phyloP scores from a whole-genome alignment of 208 protist genomes.

The Trypanosoma platydactyli region DNA sequence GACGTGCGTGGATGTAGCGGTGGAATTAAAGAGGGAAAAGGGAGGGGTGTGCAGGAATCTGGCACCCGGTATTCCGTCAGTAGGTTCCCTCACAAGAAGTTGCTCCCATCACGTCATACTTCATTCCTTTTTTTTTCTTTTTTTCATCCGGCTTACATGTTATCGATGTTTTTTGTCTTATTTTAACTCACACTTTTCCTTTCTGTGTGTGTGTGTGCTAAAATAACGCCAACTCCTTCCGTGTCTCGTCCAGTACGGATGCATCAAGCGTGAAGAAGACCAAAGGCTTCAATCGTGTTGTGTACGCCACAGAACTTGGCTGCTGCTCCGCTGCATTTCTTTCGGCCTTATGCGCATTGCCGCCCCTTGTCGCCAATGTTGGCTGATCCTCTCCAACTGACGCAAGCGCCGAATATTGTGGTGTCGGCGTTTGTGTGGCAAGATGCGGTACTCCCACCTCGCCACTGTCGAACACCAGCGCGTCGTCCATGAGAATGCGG shows the following conservation, averaged over 20 bases:
- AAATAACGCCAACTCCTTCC: neutral
- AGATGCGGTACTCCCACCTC: constrained; percentile 34
- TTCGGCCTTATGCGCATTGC: neutral
- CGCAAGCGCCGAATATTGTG: neutral
- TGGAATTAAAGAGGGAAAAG: no score
- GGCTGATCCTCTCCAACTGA: neutral
- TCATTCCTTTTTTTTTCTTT: neutral
- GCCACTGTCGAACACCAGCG: constrained; percentile 60
- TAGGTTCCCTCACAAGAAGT: neutral
- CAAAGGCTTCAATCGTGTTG: constrained; percentile 36
- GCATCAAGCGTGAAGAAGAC: constrained; percentile 63
- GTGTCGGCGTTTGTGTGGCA: neutral
- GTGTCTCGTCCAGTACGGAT: constrained; percentile 35
- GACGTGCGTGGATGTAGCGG: no score
- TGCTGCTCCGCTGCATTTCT: no score
- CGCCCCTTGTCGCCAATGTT: neutral
- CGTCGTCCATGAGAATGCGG: constrained; percentile 59
- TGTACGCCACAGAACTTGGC: constrained; percentile 14
- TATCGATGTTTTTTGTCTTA: constrained; percentile 3
- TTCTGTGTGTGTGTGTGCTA: neutral
- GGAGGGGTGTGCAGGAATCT: no score
- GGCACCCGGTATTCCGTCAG: no score
- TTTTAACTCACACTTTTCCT: neutral
- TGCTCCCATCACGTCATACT: no score
- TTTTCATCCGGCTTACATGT: no score